Percentiles rank a stretch among this genome's conserved stretches.
Evolutionary conservation across 2,329 filamentous ascomycete genomes (phyloP).

Genomic region (Penicillium sp.): DNA sequence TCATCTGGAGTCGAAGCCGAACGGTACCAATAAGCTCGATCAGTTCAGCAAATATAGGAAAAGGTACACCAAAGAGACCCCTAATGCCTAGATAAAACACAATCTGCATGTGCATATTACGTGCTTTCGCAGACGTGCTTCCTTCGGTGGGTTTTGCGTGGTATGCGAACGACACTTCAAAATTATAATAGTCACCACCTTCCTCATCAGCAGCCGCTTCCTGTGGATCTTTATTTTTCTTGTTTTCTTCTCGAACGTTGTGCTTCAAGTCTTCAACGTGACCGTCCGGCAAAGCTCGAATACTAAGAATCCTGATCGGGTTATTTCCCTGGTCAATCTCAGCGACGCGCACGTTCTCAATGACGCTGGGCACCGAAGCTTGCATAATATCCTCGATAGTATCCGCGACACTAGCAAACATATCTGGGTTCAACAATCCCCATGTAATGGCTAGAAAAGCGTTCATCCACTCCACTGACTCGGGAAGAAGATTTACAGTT

Average conservation of each 20-base stretch:
- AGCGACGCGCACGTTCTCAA: constrained; percentile 91
- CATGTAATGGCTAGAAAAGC: constrained; percentile 78
- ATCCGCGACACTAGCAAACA: constrained; percentile 89
- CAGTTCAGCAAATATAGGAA: constrained; percentile 88
- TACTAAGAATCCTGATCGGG: constrained; percentile 79
- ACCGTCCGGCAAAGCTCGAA: constrained; percentile 77
- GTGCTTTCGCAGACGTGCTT: constrained; percentile 72
- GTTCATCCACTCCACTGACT: constrained; percentile 96
- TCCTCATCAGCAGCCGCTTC: constrained; percentile 86
- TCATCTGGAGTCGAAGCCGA: constrained; percentile 75
- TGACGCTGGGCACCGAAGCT: constrained; percentile 81
- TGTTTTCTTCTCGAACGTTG: constrained; percentile 72
- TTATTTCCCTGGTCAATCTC: constrained; percentile 94
- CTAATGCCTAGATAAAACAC: constrained; percentile 90
- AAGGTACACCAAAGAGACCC: constrained; percentile 80
- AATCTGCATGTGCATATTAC: constrained; percentile 96
- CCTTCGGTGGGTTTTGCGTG: constrained; percentile 72
- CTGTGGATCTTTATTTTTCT: constrained; percentile 77
- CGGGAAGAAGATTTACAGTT: constrained; percentile 81
- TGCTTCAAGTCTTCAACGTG: constrained; percentile 80
- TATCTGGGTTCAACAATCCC: constrained; percentile 90
- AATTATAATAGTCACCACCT: constrained; percentile 86
- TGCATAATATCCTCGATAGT: constrained; percentile 96
- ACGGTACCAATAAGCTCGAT: constrained; percentile 85
- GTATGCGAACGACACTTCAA: constrained; percentile 87